These are phyloP conservation scores for Fusarium sp. DNA, from an alignment of 2,329 filamentous ascomycete genomes.

Conservation along the genomic window DNA sequence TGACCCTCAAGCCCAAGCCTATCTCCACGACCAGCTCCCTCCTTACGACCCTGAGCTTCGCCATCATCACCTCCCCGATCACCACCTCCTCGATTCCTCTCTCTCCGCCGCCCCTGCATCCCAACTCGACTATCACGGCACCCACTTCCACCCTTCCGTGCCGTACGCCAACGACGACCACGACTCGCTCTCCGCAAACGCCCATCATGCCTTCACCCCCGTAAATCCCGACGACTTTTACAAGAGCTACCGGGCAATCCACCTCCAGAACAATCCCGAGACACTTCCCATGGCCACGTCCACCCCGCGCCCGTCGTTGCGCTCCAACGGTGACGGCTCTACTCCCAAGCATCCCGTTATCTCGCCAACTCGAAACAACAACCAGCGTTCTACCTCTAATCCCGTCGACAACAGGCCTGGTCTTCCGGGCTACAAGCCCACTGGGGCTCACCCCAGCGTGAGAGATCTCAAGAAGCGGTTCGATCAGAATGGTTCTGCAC, in stretches of 20 bases:
- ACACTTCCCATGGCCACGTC: conserved; percentile 56
- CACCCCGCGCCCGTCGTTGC: conserved; percentile 61
- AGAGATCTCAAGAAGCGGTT: conserved; percentile 86
- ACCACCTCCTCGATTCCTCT: conserved; percentile 39
- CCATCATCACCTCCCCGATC: conserved; percentile 28
- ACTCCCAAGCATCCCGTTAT: conserved; percentile 64
- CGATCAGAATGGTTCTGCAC: conserved; percentile 70
- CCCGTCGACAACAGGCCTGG: conserved; percentile 64
- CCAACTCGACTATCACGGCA: conserved; percentile 35
- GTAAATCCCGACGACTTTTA: conserved; percentile 72
- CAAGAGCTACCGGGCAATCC: conserved; percentile 62
- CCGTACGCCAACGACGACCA: conserved; percentile 43
- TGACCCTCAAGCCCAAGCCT: conserved; percentile 30
- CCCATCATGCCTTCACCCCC: conserved; percentile 58
- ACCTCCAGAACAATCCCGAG: conserved; percentile 55
- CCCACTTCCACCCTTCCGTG: conserved; percentile 45
- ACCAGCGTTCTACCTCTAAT: conserved; percentile 69
- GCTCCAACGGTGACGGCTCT: conserved; percentile 67
- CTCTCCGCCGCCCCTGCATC: conserved; percentile 37
- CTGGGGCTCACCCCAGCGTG: conserved; percentile 75
- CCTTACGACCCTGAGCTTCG: conserved; percentile 27
- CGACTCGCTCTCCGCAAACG: conserved; percentile 41
- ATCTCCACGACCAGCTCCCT: conserved; percentile 46
- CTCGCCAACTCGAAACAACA: conserved; percentile 57
- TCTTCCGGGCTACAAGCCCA: conserved; percentile 51